Percentiles rank a stretch among this genome's conserved stretches.
Evolutionary conservation across 2,329 filamentous ascomycete species (phyloP).

Genomic region (Drechslera avenae): DNA sequence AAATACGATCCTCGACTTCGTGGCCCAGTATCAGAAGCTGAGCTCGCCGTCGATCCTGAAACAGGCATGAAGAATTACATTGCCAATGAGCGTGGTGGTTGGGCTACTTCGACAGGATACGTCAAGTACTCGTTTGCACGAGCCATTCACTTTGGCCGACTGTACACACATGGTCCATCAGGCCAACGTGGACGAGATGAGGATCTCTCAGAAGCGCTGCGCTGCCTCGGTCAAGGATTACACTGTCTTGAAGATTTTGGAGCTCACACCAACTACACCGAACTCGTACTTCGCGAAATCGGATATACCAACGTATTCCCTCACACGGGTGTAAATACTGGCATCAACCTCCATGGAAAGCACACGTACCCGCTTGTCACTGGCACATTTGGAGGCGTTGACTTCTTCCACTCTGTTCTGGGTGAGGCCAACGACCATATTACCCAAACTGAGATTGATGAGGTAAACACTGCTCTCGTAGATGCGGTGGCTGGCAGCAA

Average conservation of each 20-base stretch:
- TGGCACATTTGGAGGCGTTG: conserved; percentile 60
- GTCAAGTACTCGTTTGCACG: conserved; percentile 60
- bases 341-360: conserved; percentile 54
- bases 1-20: conserved; percentile 81
- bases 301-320: conserved; percentile 59
- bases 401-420: conserved; percentile 57
- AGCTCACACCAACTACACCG: conserved; percentile 61
- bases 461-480: conserved; percentile 53
- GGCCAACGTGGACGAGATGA: conserved; percentile 50
- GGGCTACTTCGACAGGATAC: conserved; percentile 89
- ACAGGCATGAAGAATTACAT: conserved; percentile 98
- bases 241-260: conserved; percentile 62
- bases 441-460: conserved; percentile 55
- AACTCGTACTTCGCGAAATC: conserved; percentile 58
- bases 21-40: conserved; percentile 66
- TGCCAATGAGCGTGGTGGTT: conserved; percentile 82
- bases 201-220: conserved; percentile 55
- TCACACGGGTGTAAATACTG: conserved; percentile 55
- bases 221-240: conserved; percentile 58
- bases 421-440: conserved; percentile 58
- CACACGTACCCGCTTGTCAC: conserved; percentile 59
- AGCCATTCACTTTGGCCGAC: conserved; percentile 55
- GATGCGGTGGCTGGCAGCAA: conserved; percentile 44
- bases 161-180: conserved; percentile 53
- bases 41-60: conserved; percentile 53